Evolutionary conservation across 164 flowering plant species (phyloP), one percentile per base, ranked within the genome.

Genomic region (Platanus orientalis): DNA sequence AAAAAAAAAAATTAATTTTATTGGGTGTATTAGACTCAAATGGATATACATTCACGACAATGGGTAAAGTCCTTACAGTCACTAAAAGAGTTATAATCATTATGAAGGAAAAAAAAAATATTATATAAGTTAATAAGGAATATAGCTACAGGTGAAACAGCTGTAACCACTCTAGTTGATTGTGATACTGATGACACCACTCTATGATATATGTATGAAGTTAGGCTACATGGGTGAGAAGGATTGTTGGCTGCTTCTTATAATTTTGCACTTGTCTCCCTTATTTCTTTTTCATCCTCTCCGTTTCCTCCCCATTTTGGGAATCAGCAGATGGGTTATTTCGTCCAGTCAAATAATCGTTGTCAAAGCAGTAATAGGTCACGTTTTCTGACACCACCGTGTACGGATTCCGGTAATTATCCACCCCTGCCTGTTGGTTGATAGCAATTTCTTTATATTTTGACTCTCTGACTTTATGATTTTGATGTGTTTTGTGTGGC

Each of bases 351-450:
- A 1, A 68, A 54, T 23, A 70, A 69, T 72, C 76, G 52, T 24
- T 47, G 54, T 40, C 73, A 61, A 50, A 54, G 63, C 0, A 45
- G 29, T 50, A 58, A 67, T 55, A 55, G 63, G 40, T 74, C 82
- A 1, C 62, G 48, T 61, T 71, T 60, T 39, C 73, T 71, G 2
- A 25, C 55, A 27, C 71, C 78, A 1, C 51, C 80, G 3, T 76
- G 80, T 80, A 63, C 80, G 20, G 66, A 65, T 45, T 65, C 81
- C 32, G 59, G 75, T 21, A 61, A 70, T 23, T 57, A 76, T 53
- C 82, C 78, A n/a, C 29, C 80, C 0, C 67, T 81, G 45, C 76
- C 83, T 7, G 24, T 60, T 45, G 29, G 48, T 60, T 67, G 14
- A 49, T 34, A 36, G 10, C 12, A 3, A 6, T 45, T 45, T 14